Conservation (phyloP, 2,329 filamentous ascomycete species). For the Chrysosporium keratinophilum region DNA sequence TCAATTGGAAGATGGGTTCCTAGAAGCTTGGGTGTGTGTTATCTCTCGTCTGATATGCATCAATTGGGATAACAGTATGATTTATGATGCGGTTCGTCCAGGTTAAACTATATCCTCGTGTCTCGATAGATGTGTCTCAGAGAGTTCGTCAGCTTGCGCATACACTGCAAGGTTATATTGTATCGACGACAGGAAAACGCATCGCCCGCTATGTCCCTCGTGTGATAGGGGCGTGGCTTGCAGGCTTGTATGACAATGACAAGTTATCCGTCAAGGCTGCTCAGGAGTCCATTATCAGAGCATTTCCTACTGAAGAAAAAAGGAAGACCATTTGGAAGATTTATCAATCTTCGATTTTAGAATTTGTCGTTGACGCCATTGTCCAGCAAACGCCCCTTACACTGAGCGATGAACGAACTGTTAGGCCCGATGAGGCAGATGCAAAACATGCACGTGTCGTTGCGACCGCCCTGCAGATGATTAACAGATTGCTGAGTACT, state of each 20-base stretch:
- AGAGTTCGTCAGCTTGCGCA: constrained; percentile 83
- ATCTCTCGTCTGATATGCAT: constrained; percentile 20
- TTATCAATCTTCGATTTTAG: constrained; percentile 69
- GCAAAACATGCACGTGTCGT: constrained; percentile 75
- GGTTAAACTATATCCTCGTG: constrained; percentile 76
- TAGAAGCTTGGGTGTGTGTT: constrained; percentile 72
- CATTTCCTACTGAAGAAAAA: constrained; percentile 75
- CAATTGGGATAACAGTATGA: constrained; percentile 32
- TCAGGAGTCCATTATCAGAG: constrained; percentile 60
- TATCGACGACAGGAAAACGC: constrained; percentile 57
- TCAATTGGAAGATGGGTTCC: constrained; percentile 66
- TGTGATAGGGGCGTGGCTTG: constrained; percentile 80
- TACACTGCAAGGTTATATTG: constrained; percentile 55
- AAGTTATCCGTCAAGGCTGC: constrained; percentile 65
- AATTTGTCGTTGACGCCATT: constrained; percentile 70
- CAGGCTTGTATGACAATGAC: constrained; percentile 79
- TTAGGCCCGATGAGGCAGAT: constrained; percentile 72
- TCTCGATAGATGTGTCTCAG: constrained; percentile 80
- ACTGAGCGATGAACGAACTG: constrained; percentile 78
- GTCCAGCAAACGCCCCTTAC: constrained; percentile 67
- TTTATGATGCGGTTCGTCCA: constrained; percentile 33
- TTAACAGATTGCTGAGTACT: constrained; percentile 42
- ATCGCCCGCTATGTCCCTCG: constrained; percentile 70
- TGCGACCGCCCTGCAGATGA: constrained; percentile 47
- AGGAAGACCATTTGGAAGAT: constrained; percentile 63